phyloP scores from a whole-genome alignment of 768 basidiomycete species.

The Amanita inopinata region DNA sequence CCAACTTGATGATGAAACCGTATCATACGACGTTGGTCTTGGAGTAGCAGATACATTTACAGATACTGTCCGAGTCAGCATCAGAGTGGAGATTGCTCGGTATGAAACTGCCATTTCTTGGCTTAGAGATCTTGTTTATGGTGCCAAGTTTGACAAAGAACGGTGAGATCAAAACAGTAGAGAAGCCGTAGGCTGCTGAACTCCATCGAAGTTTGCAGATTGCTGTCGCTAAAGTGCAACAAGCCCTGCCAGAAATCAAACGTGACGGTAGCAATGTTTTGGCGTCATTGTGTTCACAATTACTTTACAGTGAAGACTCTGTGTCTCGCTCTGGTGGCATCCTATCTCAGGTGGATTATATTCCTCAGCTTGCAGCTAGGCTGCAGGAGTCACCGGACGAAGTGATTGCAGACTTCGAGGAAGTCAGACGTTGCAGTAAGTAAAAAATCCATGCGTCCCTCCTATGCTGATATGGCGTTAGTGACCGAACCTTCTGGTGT shows the following conservation, averaged over 20 bases:
- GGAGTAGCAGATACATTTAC: slow-evolving; percentile 59
- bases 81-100: slow-evolving; percentile 75
- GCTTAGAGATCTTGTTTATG: slow-evolving; percentile 75
- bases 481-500: slow-evolving; percentile 78
- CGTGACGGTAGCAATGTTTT: slow-evolving; percentile 79
- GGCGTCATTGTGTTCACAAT: slow-evolving; percentile 54
- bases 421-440: slow-evolving; percentile 61
- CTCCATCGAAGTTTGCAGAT: slow-evolving; percentile 55
- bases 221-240: slow-evolving; percentile 78
- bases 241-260: slow-evolving; percentile 86
- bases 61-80: slow-evolving; percentile 62
- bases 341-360: slow-evolving; percentile 67
- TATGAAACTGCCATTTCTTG: slow-evolving; percentile 82
- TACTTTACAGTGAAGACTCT: slow-evolving; percentile 61
- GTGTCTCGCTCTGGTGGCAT: slow-evolving; percentile 61
- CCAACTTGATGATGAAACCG: slow-evolving; percentile 83
- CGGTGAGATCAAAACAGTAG: slow-evolving; percentile 34
- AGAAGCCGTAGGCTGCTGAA: background rate
- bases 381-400: slow-evolving; percentile 65
- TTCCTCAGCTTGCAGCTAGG: slow-evolving; percentile 62
- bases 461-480: slow-evolving; percentile 20
- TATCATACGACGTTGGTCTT: slow-evolving; percentile 68
- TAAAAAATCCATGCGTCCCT: slow-evolving; percentile 6
- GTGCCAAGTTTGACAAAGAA: slow-evolving; percentile 68
- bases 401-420: slow-evolving; percentile 67